Evolutionary conservation across 1,284 basidiomycete genomes (phyloP).

Genomic region (Gastroboletus turbinatus): DNA sequence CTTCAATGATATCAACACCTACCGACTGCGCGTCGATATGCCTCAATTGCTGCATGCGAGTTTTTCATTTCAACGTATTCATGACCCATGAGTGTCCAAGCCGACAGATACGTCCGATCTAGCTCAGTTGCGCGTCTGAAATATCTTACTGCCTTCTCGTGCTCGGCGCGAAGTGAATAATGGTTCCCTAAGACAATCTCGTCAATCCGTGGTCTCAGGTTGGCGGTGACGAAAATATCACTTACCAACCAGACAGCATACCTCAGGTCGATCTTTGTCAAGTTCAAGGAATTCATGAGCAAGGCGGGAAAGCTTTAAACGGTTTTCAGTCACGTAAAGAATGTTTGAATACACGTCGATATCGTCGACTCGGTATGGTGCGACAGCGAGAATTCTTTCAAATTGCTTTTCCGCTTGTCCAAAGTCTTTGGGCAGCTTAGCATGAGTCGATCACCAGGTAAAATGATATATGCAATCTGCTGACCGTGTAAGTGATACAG

Average conservation of each 20-base stretch:
- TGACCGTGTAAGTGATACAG: slow-evolving; percentile 87
- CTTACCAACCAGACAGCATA: slow-evolving; percentile 91
- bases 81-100: slow-evolving; percentile 99
- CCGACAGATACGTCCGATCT: slow-evolving; percentile 91
- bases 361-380: slow-evolving; percentile 92
- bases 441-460: slow-evolving; percentile 7
- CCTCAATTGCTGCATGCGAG: slow-evolving; percentile 97
- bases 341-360: slow-evolving; percentile 98
- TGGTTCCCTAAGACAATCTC: slow-evolving; percentile 74
- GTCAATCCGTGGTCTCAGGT: not conserved
- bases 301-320: slow-evolving; percentile 84
- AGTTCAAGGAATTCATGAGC: slow-evolving; percentile 89
- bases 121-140: slow-evolving; percentile 93
- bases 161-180: slow-evolving; percentile 90
- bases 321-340: slow-evolving; percentile 91
- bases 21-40: slow-evolving; percentile 95
- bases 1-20: slow-evolving; percentile 31
- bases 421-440: slow-evolving; percentile 61
- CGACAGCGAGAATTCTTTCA: slow-evolving; percentile 74
- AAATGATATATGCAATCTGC: slow-evolving; percentile 21
- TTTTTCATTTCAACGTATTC: slow-evolving; percentile 99
- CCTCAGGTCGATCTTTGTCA: slow-evolving; percentile 90
- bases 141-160: slow-evolving; percentile 95
- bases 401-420: slow-evolving; percentile 82
- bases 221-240: slow-evolving; percentile 7